Base-by-base conservation (phyloP, 257 asterid species). In the Cruciata laevipes region DNA sequence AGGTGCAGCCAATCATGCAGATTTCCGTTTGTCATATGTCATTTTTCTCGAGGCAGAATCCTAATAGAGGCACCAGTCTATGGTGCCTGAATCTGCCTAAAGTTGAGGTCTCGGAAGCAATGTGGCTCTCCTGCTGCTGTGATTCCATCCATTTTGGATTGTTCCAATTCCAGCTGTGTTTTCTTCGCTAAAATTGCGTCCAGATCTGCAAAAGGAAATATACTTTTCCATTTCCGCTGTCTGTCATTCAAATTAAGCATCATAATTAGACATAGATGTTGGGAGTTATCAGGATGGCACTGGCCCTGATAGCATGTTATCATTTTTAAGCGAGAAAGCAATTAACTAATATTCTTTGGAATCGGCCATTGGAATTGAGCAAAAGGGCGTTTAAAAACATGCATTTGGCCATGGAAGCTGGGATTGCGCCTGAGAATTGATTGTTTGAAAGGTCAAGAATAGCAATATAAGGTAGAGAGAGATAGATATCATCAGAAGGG, bases 391-490 rank as follows among this genome's bases (percentile, higher is more conserved):
- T 42, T 12, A 42, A 11, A 42, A 12, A 0, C 51, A 11, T 3
- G 51, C 17, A 40, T 3, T 42, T 42, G 51, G 6, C 51, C 35
- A 79, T 7, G 1, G 30, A 35, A 14, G 25, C 30, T 1, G 83
- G 80, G 37, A 79, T 75, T 23, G 38, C 7, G 7, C 83, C 83
- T 0, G 78, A 68, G 20, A 78, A 72, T 0, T n/a, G 6, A 51
- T 78, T 75, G n/a, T 12, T 17, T 20, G 83, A 78, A 16, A 75
- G 80, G 55, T 78, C 78, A 25, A 78, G 77, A 3, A 2, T 1
- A 4, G 33, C 33, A 21, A 71, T 38, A 52, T 0, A 13, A 17
- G n/a, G 6, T 21, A 71, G 21, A 16, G 61, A 9, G 2, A 31
- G 13, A 0, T 57, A 20, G 18, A 78, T 68, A 53, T 78, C 61